Percentiles rank a stretch among this genome's conserved stretches.
Conservation (phyloP, 169 alveolate species). For the Plasmodium cynomolgi region DNA sequence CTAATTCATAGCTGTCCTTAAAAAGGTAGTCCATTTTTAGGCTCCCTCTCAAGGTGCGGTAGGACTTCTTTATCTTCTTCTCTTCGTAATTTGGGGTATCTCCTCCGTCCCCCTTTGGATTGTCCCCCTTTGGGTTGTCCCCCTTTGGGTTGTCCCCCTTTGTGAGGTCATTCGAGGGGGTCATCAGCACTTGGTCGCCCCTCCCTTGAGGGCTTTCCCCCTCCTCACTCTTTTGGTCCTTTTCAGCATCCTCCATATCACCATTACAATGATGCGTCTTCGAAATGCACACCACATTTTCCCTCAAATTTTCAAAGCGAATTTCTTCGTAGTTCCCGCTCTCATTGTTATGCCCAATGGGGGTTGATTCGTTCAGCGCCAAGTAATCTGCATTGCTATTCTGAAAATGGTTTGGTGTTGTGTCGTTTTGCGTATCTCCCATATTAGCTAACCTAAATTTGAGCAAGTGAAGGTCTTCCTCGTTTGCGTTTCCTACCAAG, state of each 20-base stretch:
- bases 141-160: neutral
- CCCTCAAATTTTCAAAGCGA: neutral
- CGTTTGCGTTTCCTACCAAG: neutral
- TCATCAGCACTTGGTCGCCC: neutral
- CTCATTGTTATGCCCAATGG: neutral
- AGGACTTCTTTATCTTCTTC: constrained; percentile 7
- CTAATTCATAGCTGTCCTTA: constrained; percentile 51
- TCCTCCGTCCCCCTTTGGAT: neutral
- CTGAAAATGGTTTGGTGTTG: neutral
- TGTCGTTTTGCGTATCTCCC: neutral
- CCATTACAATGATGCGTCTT: neutral
- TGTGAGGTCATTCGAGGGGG: neutral
- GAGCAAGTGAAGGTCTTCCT: constrained; percentile 6
- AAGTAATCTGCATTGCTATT: neutral
- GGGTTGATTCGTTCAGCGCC: neutral
- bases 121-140: neutral
- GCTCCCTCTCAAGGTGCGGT: constrained; percentile 30
- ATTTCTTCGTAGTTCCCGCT: neutral
- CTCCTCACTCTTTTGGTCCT: neutral
- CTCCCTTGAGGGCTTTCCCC: neutral
- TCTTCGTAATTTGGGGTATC: neutral
- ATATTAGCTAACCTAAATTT: constrained; percentile 25
- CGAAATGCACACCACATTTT: neutral
- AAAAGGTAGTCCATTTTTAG: constrained; percentile 29
- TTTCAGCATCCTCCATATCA: neutral